A percentile compares a stretch with the other conserved stretches of the same genome.
Conservation (phyloP, 495 filamentous ascomycete species). For the Podospora comata region DNA sequence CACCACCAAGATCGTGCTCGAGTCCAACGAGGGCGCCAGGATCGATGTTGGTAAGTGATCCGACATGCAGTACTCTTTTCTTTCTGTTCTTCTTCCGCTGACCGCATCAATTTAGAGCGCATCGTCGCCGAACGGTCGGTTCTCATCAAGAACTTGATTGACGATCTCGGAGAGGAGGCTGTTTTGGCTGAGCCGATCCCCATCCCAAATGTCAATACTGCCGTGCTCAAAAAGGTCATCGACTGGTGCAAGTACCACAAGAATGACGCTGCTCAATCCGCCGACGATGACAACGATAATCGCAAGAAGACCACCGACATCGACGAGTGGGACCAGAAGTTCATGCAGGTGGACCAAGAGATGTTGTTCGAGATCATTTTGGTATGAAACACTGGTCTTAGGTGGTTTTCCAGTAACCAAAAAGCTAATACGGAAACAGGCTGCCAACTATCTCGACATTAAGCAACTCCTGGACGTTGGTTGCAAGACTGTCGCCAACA, state of each 20-base stretch:
- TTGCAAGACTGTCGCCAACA: conserved; percentile 81
- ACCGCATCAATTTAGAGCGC: conserved; percentile 51
- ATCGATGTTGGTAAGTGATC: conserved; percentile 20
- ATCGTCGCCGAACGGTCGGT: conserved; percentile 85
- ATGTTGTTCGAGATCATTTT: conserved; percentile 99
- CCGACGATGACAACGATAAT: conserved; percentile 86
- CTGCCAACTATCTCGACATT: conserved; percentile 79
- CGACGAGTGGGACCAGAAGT: conserved; percentile 99
- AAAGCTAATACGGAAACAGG: conserved; percentile 36
- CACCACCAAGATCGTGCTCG: conserved; percentile 10
- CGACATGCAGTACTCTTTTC: not conserved
- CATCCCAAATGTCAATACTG: conserved; percentile 85
- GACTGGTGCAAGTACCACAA: conserved; percentile 97
- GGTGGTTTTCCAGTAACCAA: not conserved
- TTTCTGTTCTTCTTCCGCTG: conserved; percentile 9
- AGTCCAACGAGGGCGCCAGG: conserved; percentile 19
- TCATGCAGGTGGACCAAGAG: conserved; percentile 99
- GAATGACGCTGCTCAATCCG: conserved; percentile 69
- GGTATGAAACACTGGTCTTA: conserved; percentile 50
- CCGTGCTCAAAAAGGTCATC: conserved; percentile 89
- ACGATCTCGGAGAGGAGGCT: conserved; percentile 75
- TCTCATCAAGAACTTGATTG: conserved; percentile 96
- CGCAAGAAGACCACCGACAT: conserved; percentile 99
- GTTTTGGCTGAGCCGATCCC: conserved; percentile 67
- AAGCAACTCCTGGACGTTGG: conserved; percentile 78